Evolutionary conservation across 371 early-diverging fungal genomes (phyloP), one percentile per base, ranked within the genome.

Genomic region (Apophysomyces ossiformis): DNA sequence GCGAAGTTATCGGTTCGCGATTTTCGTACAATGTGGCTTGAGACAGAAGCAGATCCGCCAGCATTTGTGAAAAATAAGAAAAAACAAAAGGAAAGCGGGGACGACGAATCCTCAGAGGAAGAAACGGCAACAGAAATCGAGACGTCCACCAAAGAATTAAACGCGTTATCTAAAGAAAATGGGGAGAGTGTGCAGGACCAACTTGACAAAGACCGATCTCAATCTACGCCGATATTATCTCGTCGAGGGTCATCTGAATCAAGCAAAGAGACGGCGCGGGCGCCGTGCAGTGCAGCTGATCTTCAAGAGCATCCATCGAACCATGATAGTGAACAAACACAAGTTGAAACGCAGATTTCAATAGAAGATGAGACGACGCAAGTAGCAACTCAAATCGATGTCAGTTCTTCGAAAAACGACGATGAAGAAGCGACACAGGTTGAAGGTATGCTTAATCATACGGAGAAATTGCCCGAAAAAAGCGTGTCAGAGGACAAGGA

Each of bases 31-130:
- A 74, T 95, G 58, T 95, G 95, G 95, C 85, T 99, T 26, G 96
- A 95, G 66, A 90, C 88, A 60, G 86, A 89, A 15, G 89, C 88
- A 21, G 95, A 98, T 69, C 99, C 99, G 8, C 99, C 99, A 0
- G 86, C 96, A 5, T 97, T 91, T 60, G 70, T 78, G 63, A 87
- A 85, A 61, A 83, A 85, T 13, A 75, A 84, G 50, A 82, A 81
- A 41, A 68, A 73, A 36, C 66, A 58, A 72, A 71, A 57, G 56
- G 64, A 21, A 71, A 60, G 18, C 5, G 73, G 61, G 18, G 61
- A 26, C 2, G 61, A 41, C 8, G 50, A 66, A 35, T 26, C 32
- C 32, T 26, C 32, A 37, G 9, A 56, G 1, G 45, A 65, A 18
- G 73, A 64, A 63, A 61, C 58, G 13, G 57, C 35, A 15, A 63